Evolutionary conservation across 2,329 filamentous ascomycete genomes (phyloP).

Genomic region (Fusarium concolor): DNA sequence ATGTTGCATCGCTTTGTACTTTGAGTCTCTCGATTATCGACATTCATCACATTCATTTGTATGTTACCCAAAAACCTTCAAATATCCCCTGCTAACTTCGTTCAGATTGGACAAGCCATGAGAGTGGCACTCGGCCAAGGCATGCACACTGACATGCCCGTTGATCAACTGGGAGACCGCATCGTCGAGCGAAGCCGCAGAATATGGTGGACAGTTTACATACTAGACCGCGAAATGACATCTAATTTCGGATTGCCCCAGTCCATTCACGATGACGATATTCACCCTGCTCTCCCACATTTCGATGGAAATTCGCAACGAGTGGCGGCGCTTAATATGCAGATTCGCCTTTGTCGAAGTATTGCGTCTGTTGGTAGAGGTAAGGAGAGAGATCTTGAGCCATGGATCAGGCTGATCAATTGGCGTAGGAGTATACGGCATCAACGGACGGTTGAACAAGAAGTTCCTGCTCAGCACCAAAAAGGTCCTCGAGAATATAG

Average conservation of each 20-base stretch:
- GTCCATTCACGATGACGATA: slow-evolving; percentile 62
- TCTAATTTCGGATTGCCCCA: slow-evolving; percentile 64
- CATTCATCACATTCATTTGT: slow-evolving; percentile 60
- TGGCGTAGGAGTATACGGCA: slow-evolving; percentile 46
- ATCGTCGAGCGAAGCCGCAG: slow-evolving; percentile 60
- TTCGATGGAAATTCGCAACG: slow-evolving; percentile 46
- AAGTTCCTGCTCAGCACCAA: slow-evolving; percentile 50
- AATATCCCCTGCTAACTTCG: slow-evolving; percentile 1
- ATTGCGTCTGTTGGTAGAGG: slow-evolving; percentile 50
- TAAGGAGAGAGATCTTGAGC: neutral
- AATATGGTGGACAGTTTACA: slow-evolving; percentile 66
- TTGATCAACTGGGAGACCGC: slow-evolving; percentile 53
- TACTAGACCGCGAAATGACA: slow-evolving; percentile 65
- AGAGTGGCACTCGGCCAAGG: slow-evolving; percentile 61
- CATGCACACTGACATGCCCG: slow-evolving; percentile 64
- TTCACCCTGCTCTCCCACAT: slow-evolving; percentile 55
- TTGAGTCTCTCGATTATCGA: slow-evolving; percentile 63
- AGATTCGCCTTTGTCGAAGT: slow-evolving; percentile 47
- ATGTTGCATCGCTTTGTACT: slow-evolving; percentile 63
- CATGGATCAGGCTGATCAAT: neutral
- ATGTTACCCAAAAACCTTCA: slow-evolving; percentile 13
- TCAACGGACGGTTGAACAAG: slow-evolving; percentile 46
- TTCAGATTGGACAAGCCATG: slow-evolving; percentile 63
- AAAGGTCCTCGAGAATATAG: slow-evolving; percentile 46
- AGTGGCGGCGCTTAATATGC: slow-evolving; percentile 49